Conservation (phyloP, 169 alveolate species). For the Plasmodium vivax region DNA sequence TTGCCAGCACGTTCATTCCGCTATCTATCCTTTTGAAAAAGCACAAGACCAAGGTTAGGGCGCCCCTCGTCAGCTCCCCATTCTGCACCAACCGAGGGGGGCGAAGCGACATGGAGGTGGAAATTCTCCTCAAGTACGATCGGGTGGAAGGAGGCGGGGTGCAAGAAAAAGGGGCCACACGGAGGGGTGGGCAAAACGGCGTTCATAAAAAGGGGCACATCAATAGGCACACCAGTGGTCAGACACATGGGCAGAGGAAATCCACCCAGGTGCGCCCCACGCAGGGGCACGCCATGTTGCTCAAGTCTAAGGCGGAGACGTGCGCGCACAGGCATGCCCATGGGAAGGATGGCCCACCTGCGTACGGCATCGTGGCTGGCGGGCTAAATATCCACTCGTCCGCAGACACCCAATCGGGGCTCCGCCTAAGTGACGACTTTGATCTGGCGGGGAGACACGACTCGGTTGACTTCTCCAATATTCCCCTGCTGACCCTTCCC, state of each 20-base stretch:
- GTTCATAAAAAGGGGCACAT: neutral
- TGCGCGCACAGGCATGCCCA: neutral
- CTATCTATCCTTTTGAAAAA: constrained; percentile 22
- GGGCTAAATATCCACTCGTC: neutral
- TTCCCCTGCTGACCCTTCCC: constrained; percentile 39
- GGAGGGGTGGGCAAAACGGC: neutral
- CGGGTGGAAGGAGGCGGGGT: neutral
- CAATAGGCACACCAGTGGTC: neutral
- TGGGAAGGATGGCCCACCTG: neutral
- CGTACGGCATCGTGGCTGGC: neutral
- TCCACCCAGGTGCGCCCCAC: neutral
- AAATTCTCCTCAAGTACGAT: constrained; percentile 42
- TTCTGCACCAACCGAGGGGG: constrained; percentile 1
- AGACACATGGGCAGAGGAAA: neutral
- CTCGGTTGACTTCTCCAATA: constrained; percentile 18
- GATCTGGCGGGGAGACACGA: neutral
- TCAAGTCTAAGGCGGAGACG: neutral
- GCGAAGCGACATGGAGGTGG: constrained; percentile 1
- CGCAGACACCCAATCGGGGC: neutral
- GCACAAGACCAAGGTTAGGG: constrained; percentile 15
- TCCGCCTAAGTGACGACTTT: neutral
- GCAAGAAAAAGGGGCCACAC: neutral
- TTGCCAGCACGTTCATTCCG: constrained; percentile 51
- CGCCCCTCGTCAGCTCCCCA: constrained; percentile 27
- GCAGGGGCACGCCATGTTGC: neutral